Conservation (phyloP, 768 basidiomycete genomes). For the Boletus rubescentipes region DNA sequence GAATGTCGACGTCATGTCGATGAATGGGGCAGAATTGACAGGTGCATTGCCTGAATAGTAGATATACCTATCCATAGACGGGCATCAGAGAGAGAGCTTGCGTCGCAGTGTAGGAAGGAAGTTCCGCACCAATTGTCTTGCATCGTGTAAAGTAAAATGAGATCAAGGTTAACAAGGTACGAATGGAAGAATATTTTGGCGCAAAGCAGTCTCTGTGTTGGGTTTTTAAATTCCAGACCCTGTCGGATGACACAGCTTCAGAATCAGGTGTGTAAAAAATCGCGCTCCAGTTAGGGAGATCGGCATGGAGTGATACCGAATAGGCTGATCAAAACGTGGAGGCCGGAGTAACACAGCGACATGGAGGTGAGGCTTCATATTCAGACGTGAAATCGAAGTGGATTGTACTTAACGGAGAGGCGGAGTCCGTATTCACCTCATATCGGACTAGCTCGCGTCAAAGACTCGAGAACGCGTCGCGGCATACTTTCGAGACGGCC, state of each 20-base stretch:
- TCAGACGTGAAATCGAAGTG: background rate
- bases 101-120: background rate
- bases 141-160: slow-evolving; percentile 7
- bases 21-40: background rate
- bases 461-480: background rate
- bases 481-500: background rate
- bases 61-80: slow-evolving; percentile 1
- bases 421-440: background rate
- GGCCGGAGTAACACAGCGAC: background rate
- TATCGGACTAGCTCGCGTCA: background rate
- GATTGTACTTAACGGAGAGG: background rate
- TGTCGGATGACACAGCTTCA: slow-evolving; percentile 14
- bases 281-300: background rate
- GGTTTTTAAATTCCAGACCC: slow-evolving; percentile 9
- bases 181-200: background rate
- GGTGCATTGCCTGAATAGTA: background rate
- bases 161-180: background rate
- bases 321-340: background rate
- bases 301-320: background rate
- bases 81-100: background rate
- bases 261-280: background rate
- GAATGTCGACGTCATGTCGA: background rate
- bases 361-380: background rate
- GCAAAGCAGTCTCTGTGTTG: background rate
- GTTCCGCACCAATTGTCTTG: slow-evolving; percentile 6